Conservation (phyloP, 306 rosid genomes). For the Arachis stenosperma region DNA sequence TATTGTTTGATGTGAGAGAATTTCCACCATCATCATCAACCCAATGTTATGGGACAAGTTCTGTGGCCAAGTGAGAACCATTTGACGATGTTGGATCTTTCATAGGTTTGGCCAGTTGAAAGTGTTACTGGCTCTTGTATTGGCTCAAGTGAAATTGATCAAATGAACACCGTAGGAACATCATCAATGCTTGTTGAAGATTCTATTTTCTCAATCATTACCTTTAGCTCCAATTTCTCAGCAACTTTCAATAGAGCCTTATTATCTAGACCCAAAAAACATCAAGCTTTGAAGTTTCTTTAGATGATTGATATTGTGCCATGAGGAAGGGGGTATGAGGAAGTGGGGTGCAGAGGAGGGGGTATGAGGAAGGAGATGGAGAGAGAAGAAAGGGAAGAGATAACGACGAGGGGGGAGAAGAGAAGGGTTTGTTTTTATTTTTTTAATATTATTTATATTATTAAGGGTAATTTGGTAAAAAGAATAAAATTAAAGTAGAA, state of each 20-base stretch:
- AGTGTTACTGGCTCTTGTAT: conserved; percentile 82
- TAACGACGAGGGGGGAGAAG: too few relatives aligned
- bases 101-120: conserved; percentile 83
- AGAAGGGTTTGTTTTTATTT: too few relatives aligned
- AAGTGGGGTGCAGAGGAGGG: too few relatives aligned
- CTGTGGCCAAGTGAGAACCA: conserved; percentile 73
- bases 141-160: conserved; percentile 78
- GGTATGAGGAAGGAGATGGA: too few relatives aligned
- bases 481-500: too few relatives aligned
- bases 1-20: conserved; percentile 63
- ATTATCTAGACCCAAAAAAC: conserved; percentile 63
- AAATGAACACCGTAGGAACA: conserved; percentile 70
- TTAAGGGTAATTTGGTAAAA: too few relatives aligned
- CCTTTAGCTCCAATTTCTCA: conserved; percentile 69
- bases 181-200: conserved; percentile 44
- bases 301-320: conserved; percentile 50
- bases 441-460: too few relatives aligned
- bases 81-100: conserved; percentile 69
- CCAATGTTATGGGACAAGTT: conserved; percentile 83
- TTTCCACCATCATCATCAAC: conserved; percentile 32
- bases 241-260: conserved; percentile 62
- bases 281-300: conserved; percentile 39
- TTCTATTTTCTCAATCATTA: too few relatives aligned
- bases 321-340: conserved; percentile 6
- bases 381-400: too few relatives aligned